phyloP scores from a whole-genome alignment of 2,329 filamentous ascomycete species.

The Berkeleyomyces rouxiae region DNA sequence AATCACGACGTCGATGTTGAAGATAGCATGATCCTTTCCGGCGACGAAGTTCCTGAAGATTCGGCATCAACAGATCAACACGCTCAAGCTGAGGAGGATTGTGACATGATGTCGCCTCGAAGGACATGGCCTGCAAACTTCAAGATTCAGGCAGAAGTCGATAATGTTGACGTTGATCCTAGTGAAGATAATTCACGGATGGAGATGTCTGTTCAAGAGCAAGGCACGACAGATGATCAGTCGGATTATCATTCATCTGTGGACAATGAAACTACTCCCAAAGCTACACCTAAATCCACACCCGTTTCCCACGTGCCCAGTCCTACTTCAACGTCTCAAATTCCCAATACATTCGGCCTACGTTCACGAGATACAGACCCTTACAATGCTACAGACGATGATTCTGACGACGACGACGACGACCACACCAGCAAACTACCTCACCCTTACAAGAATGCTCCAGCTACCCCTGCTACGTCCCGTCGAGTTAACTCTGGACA shows the following conservation, averaged over 20 bases:
- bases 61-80: slow-evolving; percentile 9
- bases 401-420: slow-evolving; percentile 42
- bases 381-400: slow-evolving; percentile 21
- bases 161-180: background rate
- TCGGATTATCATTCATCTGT: background rate
- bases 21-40: slow-evolving; percentile 7
- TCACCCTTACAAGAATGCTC: slow-evolving; percentile 16
- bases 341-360: slow-evolving; percentile 19
- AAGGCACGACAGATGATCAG: background rate
- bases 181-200: background rate
- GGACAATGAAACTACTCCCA: background rate
- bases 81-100: slow-evolving; percentile 6
- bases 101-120: slow-evolving; percentile 10
- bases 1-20: slow-evolving; percentile 3
- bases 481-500: slow-evolving; percentile 17
- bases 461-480: slow-evolving; percentile 26
- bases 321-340: slow-evolving; percentile 18
- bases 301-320: slow-evolving; percentile 3
- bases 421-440: slow-evolving; percentile 1
- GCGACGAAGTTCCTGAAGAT: slow-evolving; percentile 13
- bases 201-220: background rate
- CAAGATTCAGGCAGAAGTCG: background rate
- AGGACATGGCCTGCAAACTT: background rate
- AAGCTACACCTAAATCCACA: background rate
- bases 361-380: slow-evolving; percentile 31